These are phyloP conservation scores for Dactylellina sp. DNA, from an alignment of 2,329 filamentous ascomycete genomes.

Conservation along the genomic window DNA sequence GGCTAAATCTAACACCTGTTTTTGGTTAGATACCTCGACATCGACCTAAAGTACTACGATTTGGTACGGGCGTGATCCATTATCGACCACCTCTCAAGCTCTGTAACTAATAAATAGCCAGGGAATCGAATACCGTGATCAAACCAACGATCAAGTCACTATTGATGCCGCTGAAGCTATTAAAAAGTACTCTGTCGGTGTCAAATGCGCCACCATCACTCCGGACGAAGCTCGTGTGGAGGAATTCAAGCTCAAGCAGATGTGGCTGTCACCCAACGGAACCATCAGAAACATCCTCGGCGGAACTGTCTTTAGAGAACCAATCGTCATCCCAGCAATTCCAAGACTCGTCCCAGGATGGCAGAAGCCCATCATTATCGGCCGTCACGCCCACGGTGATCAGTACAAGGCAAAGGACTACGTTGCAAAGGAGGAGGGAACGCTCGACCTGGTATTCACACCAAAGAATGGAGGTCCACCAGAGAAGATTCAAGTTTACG, in stretches of 20 bases:
- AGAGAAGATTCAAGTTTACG: slow-evolving; percentile 87
- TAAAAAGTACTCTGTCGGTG: slow-evolving; percentile 98
- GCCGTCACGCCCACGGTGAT: slow-evolving; percentile 97
- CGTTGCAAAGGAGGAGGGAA: slow-evolving; percentile 84
- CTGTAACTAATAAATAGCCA: slow-evolving; percentile 60
- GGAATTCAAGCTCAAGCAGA: slow-evolving; percentile 98
- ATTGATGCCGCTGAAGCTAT: slow-evolving; percentile 95
- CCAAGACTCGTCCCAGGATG: slow-evolving; percentile 94
- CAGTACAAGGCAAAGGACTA: slow-evolving; percentile 97
- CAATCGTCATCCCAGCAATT: slow-evolving; percentile 93
- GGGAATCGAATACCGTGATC: slow-evolving; percentile 91
- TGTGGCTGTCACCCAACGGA: slow-evolving; percentile 99
- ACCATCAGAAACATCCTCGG: slow-evolving; percentile 81
- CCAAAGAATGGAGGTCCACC: slow-evolving; percentile 81
- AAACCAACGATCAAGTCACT: slow-evolving; percentile 97
- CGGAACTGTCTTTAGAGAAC: slow-evolving; percentile 98
- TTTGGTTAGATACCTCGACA: slow-evolving; percentile 78
- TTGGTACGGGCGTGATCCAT: slow-evolving; percentile 66
- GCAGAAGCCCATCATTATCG: slow-evolving; percentile 99
- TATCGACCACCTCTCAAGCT: slow-evolving; percentile 44
- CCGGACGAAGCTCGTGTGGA: slow-evolving; percentile 95
- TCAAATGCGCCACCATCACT: slow-evolving; percentile 99
- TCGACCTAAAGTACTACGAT: slow-evolving; percentile 99
- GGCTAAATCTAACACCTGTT: neutral
- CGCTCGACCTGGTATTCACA: slow-evolving; percentile 93